A percentile compares a stretch with the other conserved stretches of the same genome.
These are phyloP conservation scores for Candida pini DNA, from an alignment of 805 yeast species.

Conservation along the genomic window DNA sequence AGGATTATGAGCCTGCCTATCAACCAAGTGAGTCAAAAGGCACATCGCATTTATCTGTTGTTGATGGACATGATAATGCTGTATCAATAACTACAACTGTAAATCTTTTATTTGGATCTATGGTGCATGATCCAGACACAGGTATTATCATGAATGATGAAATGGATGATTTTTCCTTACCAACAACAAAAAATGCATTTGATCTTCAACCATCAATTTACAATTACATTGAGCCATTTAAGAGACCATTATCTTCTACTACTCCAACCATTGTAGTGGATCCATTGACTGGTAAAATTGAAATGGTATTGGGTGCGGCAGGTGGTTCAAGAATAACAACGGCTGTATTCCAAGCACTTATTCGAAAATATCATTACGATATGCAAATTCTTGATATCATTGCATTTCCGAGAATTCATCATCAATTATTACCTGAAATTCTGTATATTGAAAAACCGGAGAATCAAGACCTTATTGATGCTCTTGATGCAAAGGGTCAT, in stretches of 20 bases:
- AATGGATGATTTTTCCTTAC: slow-evolving; percentile 91
- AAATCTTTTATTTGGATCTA: slow-evolving; percentile 76
- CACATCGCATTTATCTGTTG: slow-evolving; percentile 78
- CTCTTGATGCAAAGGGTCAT: slow-evolving; percentile 45
- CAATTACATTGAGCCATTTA: slow-evolving; percentile 70
- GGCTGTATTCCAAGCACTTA: slow-evolving; percentile 74
- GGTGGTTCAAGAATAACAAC: slow-evolving; percentile 90
- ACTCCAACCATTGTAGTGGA: slow-evolving; percentile 66
- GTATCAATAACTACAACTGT: slow-evolving; percentile 87
- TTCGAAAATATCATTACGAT: slow-evolving; percentile 55
- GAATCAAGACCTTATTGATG: slow-evolving; percentile 32
- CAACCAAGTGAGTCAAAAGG: slow-evolving; percentile 82
- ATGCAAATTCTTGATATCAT: slow-evolving; percentile 61
- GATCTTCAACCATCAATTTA: slow-evolving; percentile 74
- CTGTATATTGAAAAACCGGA: slow-evolving; percentile 56
- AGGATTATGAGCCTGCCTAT: slow-evolving; percentile 72
- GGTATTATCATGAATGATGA: slow-evolving; percentile 83
- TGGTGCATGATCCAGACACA: slow-evolving; percentile 73
- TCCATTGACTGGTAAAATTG: slow-evolving; percentile 39
- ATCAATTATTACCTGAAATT: slow-evolving; percentile 76
- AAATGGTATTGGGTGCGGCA: slow-evolving; percentile 81
- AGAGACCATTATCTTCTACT: slow-evolving; percentile 80
- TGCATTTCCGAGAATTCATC: slow-evolving; percentile 81
- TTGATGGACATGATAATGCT: slow-evolving; percentile 71
- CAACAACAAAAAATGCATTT: slow-evolving; percentile 66